Percentiles rank a stretch among this genome's conserved stretches.
phyloP scores from a whole-genome alignment of 768 basidiomycete genomes.

The Sporobolomyces pararoseus region DNA sequence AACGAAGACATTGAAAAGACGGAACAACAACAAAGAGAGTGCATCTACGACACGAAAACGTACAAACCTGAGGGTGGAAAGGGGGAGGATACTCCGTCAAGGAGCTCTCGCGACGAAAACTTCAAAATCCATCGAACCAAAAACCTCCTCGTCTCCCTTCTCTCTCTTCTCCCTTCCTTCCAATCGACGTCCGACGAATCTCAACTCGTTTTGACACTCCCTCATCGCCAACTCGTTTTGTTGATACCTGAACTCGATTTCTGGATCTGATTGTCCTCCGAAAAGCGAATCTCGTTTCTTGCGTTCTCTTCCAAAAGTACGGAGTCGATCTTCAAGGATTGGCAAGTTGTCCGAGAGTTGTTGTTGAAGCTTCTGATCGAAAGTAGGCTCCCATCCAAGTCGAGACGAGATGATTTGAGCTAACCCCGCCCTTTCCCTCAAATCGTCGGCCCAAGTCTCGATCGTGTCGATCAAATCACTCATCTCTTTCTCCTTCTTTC shows the following conservation, averaged over 20 bases:
- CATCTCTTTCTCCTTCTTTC: background rate
- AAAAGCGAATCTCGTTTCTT: constrained; percentile 2
- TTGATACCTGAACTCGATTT: constrained; percentile 7
- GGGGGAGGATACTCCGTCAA: too few species aligned
- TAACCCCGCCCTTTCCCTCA: constrained; percentile 5
- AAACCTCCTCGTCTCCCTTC: background rate
- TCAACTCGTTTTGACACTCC: constrained; percentile 10
- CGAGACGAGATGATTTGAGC: background rate
- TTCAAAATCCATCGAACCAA: constrained; percentile 10
- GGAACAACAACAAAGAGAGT: background rate
- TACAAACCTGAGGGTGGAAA: too few species aligned
- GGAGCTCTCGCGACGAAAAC: constrained; percentile 6
- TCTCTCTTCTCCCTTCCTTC: background rate
- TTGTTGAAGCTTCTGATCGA: background rate
- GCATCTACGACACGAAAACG: too few species aligned
- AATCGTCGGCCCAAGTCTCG: constrained; percentile 15
- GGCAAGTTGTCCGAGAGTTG: background rate
- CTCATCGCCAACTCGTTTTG: constrained; percentile 1
- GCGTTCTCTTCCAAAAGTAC: background rate
- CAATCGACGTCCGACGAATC: background rate
- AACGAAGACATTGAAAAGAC: too few species aligned
- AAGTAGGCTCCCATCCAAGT: background rate
- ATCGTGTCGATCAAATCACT: background rate
- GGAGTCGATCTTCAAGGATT: background rate
- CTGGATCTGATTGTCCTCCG: constrained; percentile 5